Base-by-base conservation (phyloP, 495 filamentous ascomycete species). In the Aspergillus sclerotiicarbonarius region DNA sequence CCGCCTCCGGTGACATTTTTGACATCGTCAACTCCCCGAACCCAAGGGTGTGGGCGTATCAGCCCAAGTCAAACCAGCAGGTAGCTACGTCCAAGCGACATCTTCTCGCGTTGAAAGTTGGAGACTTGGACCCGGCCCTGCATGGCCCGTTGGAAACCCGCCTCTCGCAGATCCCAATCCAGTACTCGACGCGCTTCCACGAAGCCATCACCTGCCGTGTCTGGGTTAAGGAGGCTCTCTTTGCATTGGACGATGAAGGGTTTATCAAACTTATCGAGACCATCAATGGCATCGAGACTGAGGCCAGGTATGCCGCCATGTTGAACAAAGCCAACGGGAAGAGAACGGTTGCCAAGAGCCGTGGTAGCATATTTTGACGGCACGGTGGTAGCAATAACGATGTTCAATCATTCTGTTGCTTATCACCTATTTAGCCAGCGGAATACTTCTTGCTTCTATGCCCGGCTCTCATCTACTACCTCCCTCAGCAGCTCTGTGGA, bases 221-320 rank as follows among this genome's bases (percentile, higher is more conserved):
- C 4, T 71, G 68, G 68, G 18, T 67, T 1, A 67, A 66, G 44
- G 66, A 67, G 64, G 68, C 62, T 7, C 53, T 69, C 12, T 64
- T 59, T 51, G 62, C 57, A 12, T 32, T 71, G 19, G 67, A 69
- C 52, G 64, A 67, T 20, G 64, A 69, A 44, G 66, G 66, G 2
- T 71, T 64, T 54, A 37, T 71, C 8, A 53, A 58, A 43, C 56
- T 67, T 8, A 25, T 25, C 1, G 48, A 45, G 52, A 57, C 41
- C n/a, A 53, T 63, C 3, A 13, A 29, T 8, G 52, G 62, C 16
- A 59, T 67, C 35, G 69, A 69, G 53, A 56, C 57, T 15, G 62
- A 71, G 37, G 69, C 64, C 2, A 63, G 20, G 16, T 31, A 53
- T 19, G 25, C 51, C 25, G 68, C 53, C 4, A 67, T 64, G 48